Conservation (phyloP, 2,329 filamentous ascomycete species). For the Teratosphaeria pseudoeucalypti region DNA sequence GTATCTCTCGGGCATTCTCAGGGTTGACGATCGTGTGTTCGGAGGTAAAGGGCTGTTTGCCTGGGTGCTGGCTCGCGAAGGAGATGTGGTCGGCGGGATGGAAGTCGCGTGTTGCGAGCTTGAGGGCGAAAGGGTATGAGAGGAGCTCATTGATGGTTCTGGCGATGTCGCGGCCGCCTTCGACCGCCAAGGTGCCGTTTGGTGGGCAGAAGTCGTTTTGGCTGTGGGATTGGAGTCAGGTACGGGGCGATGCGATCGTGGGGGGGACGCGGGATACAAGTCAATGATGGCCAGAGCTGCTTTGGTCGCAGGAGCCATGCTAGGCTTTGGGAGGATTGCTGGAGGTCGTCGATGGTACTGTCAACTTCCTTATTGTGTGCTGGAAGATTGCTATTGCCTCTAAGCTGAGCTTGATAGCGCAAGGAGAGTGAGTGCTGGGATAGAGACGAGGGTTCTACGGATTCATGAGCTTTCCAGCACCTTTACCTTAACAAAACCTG, state of each 20-base stretch:
- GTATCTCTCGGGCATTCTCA: conserved; percentile 52
- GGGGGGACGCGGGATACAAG: neutral
- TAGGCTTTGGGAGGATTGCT: neutral
- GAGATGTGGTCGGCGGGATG: conserved; percentile 78
- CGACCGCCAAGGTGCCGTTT: conserved; percentile 74
- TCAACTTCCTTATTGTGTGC: too few relatives aligned
- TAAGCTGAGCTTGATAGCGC: neutral
- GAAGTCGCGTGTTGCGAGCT: conserved; percentile 84
- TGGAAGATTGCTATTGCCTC: neutral
- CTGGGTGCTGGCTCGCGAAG: conserved; percentile 69
- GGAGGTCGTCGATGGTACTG: too few relatives aligned
- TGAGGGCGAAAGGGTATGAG: conserved; percentile 56
- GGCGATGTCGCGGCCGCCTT: conserved; percentile 59
- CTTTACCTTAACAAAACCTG: neutral
- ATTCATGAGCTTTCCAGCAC: neutral
- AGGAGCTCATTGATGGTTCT: conserved; percentile 67
- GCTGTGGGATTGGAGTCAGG: conserved; percentile 5
- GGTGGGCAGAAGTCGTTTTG: conserved; percentile 94
- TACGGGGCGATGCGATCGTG: neutral
- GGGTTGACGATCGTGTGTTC: conserved; percentile 57
- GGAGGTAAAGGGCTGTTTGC: conserved; percentile 59
- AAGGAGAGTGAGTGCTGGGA: neutral
- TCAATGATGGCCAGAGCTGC: neutral
- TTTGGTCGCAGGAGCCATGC: neutral
- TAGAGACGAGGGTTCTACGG: neutral